These are phyloP conservation scores for Boletus edulis DNA, from an alignment of 768 basidiomycete genomes.

Conservation along the genomic window DNA sequence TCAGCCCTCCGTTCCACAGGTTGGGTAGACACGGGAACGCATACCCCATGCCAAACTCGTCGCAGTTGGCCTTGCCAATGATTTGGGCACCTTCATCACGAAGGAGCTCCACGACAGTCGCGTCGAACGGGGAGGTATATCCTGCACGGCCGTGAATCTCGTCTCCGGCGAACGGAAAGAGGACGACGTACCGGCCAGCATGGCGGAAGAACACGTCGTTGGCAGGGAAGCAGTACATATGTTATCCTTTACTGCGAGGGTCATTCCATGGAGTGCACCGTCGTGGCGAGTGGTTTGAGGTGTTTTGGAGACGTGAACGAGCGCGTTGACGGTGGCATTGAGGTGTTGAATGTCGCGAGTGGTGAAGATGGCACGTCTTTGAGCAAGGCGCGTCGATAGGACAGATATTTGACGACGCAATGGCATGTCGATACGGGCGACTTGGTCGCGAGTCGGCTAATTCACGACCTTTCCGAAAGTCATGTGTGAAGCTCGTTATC, in stretches of 20 bases:
- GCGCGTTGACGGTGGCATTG: conserved; percentile 53
- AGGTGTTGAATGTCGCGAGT: conserved; percentile 3
- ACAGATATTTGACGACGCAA: neutral
- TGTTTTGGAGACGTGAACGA: conserved; percentile 36
- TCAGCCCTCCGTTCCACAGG: neutral
- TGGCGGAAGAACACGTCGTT: conserved; percentile 76
- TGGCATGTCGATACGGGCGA: neutral
- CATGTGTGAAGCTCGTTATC: too few species aligned
- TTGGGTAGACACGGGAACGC: conserved; percentile 19
- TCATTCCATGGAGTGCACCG: conserved; percentile 38
- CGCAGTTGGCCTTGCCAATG: conserved; percentile 90
- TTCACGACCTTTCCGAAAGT: too few species aligned
- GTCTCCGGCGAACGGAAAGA: neutral
- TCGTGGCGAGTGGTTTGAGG: neutral
- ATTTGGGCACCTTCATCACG: conserved; percentile 61
- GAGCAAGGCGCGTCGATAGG: neutral
- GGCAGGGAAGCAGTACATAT: conserved; percentile 67
- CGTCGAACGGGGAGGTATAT: conserved; percentile 79
- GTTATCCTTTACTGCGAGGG: conserved; percentile 83
- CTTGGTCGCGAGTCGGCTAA: too few species aligned
- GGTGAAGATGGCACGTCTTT: conserved; percentile 9
- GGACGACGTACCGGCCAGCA: conserved; percentile 55
- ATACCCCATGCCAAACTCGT: conserved; percentile 99
- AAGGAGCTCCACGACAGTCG: conserved; percentile 74
- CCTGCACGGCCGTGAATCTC: conserved; percentile 37